Base-by-base conservation (phyloP, 2,329 filamentous ascomycete genomes). In the Nemania abortiva region DNA sequence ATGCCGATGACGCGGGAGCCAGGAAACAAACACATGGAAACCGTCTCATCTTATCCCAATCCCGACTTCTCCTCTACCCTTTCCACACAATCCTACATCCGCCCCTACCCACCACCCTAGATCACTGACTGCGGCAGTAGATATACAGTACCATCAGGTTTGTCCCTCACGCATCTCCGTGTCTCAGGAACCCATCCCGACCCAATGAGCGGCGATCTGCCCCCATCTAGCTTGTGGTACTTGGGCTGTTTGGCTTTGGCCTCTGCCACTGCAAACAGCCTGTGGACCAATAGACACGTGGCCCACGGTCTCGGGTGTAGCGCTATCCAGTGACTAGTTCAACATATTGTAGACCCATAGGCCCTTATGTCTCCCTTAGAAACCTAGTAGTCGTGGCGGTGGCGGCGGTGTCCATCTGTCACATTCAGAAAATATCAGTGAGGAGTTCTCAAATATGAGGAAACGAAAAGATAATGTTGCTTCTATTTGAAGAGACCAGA, bases 391-490 rank as follows among this genome's bases (percentile, higher is more conserved):
- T 77, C 72, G 73, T 74, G 76, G 73, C 71, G 79, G 77, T 79
- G 83, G 72, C 79, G 81, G 72, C 76, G 81, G 75, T 70, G 77
- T 64, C 74, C 77, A 75, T 84, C 83, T 85, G 79, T 81, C 79
- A 81, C 78, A 80, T 75, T 65, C 68, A 69, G 71, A 77, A 73
- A 76, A 72, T 74, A 76, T 84, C 82, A 84, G 83, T 80, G 76
- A 71, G 49, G 65, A 34, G 59, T 72, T 74, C 75, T 72, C 72
- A 73, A 71, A 69, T 65, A 66, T 63, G 71, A 63, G 66, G 66
- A 74, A 65, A 69, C 34, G 61, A 67, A 68, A 67, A 64, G 61
- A 52, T 18, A 34, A 55, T 59, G 68, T 66, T 72, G 71, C 67
- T 72, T 75, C 70, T 78, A 77, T 76, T 69, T 75, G 62, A 70